phyloP scores from a whole-genome alignment of 108 stramenopile species.

The Nitzschia putrida region DNA sequence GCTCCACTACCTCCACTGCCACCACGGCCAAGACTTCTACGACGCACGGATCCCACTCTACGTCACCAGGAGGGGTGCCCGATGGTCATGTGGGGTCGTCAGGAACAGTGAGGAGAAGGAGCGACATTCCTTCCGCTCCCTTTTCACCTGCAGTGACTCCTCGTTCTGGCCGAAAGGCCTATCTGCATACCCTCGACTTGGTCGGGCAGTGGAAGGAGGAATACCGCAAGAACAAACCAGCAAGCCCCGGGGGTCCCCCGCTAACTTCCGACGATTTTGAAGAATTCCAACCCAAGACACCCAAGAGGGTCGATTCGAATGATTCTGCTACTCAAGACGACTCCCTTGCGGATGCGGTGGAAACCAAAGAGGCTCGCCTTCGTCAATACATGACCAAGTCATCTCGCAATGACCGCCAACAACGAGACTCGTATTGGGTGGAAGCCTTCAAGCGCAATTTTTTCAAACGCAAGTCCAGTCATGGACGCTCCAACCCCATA shows the following conservation, averaged over 20 bases:
- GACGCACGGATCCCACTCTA: too few species aligned
- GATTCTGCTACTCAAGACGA: background rate
- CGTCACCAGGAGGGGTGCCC: too few species aligned
- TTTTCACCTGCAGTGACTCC: too few species aligned
- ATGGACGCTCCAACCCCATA: too few species aligned
- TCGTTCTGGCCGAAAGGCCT: background rate
- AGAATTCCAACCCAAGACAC: background rate
- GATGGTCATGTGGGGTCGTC: too few species aligned
- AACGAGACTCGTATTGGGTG: constrained; percentile 11
- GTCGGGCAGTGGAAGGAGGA: constrained; percentile 12
- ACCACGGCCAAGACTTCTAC: background rate
- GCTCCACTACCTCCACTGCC: background rate
- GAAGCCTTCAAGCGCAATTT: constrained; percentile 24
- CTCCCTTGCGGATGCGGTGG: constrained; percentile 3
- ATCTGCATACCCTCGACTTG: constrained; percentile 9
- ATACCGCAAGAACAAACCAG: background rate
- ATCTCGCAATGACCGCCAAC: background rate
- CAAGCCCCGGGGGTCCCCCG: background rate
- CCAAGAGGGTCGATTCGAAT: background rate
- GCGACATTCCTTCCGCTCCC: too few species aligned
- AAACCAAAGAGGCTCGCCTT: constrained; percentile 11
- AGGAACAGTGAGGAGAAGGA: too few species aligned
- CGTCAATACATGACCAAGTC: constrained; percentile 7
- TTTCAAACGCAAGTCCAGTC: background rate
- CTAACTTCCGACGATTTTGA: background rate